These are phyloP conservation scores for Bondarzewia mesenterica DNA, from an alignment of 1,284 basidiomycete genomes.

Conservation along the genomic window DNA sequence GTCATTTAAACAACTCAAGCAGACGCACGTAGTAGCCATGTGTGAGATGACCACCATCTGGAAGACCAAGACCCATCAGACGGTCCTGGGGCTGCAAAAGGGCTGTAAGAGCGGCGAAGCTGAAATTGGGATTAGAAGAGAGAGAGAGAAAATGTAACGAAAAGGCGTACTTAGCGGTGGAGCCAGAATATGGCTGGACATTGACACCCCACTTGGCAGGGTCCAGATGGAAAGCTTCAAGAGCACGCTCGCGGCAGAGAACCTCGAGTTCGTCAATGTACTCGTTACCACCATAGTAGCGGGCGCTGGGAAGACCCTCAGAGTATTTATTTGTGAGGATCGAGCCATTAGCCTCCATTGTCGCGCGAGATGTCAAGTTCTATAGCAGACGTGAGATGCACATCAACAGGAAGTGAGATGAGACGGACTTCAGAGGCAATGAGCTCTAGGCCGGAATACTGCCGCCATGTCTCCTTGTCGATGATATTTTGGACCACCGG, in stretches of 20 bases:
- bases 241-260: conserved; percentile 92
- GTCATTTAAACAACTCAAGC: neutral
- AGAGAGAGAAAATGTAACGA: conserved; percentile 18
- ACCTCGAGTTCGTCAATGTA: conserved; percentile 96
- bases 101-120: conserved; percentile 96
- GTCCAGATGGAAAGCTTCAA: conserved; percentile 96
- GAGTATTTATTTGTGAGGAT: conserved; percentile 99
- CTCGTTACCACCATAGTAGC: conserved; percentile 98
- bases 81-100: conserved; percentile 97
- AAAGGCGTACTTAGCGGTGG: conserved; percentile 41
- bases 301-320: conserved; percentile 88
- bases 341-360: conserved; percentile 98
- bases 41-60: conserved; percentile 97
- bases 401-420: conserved; percentile 6
- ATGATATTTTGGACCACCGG: conserved; percentile 96
- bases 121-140: conserved; percentile 52
- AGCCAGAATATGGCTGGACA: conserved; percentile 96
- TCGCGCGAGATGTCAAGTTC: conserved; percentile 91
- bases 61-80: conserved; percentile 98
- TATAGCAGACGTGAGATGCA: conserved; percentile 25
- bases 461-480: conserved; percentile 98
- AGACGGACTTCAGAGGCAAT: conserved; percentile 81
- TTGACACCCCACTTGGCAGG: conserved; percentile 95
- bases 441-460: conserved; percentile 96
- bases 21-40: conserved; percentile 88